Conservation (phyloP, 2,329 filamentous ascomycete species). For the Zarea fungicola region DNA sequence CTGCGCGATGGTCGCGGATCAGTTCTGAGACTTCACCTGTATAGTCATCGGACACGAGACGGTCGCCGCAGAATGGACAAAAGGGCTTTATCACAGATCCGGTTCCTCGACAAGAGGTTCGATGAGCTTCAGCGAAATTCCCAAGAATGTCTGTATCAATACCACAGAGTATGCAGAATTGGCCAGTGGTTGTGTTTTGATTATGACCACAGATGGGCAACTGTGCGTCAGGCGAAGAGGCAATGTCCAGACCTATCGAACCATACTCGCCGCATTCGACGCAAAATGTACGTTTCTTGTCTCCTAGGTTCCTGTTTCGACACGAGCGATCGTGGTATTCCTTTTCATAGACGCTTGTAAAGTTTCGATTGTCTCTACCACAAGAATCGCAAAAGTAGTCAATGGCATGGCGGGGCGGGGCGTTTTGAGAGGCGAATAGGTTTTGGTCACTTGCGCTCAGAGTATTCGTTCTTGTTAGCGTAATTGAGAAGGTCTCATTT, state of each 20-base stretch:
- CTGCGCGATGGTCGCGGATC: neutral
- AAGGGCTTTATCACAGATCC: neutral
- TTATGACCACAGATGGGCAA: neutral
- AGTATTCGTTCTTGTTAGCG: neutral
- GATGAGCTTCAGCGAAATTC: neutral
- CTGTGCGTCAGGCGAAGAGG: neutral
- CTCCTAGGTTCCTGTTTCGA: neutral
- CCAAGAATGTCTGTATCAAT: neutral
- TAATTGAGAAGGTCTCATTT: neutral
- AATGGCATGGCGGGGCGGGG: neutral
- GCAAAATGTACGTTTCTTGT: constrained; percentile 14
- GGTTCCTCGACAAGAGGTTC: neutral
- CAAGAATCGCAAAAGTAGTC: neutral
- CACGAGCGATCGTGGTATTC: constrained; percentile 12
- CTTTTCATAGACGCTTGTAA: constrained; percentile 7
- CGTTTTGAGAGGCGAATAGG: neutral
- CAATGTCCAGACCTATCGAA: neutral
- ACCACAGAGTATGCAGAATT: neutral
- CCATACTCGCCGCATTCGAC: constrained; percentile 10
- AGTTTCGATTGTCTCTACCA: neutral
- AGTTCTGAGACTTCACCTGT: neutral
- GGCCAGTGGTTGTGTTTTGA: neutral
- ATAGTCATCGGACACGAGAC: neutral
- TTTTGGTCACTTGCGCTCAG: neutral
- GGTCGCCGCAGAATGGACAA: neutral